A percentile compares a stretch with the other conserved stretches of the same genome.
These are phyloP conservation scores for Neoboletus magnificus DNA, from an alignment of 768 basidiomycete genomes.

Conservation along the genomic window DNA sequence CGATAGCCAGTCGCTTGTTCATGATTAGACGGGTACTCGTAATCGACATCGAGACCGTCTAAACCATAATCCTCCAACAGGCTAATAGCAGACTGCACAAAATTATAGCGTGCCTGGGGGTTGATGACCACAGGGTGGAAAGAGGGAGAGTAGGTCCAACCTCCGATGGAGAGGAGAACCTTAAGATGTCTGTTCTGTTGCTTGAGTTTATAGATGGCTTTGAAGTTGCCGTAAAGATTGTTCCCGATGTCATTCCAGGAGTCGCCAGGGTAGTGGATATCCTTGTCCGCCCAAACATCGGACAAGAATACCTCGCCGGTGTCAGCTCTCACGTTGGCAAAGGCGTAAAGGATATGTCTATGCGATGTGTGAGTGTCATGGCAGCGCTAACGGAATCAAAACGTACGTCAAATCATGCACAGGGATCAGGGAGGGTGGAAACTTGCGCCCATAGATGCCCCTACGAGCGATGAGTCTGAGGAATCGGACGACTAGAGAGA, in stretches of 20 bases:
- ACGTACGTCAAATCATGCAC: slow-evolving; percentile 80
- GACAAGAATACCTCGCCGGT: slow-evolving; percentile 86
- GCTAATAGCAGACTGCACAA: slow-evolving; percentile 76
- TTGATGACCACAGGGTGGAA: slow-evolving; percentile 81
- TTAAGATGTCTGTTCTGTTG: slow-evolving; percentile 79
- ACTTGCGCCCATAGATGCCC: slow-evolving; percentile 96
- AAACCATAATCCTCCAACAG: slow-evolving; percentile 89
- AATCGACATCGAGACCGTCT: slow-evolving; percentile 90
- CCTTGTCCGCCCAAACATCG: slow-evolving; percentile 93
- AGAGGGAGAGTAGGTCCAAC: slow-evolving; percentile 89
- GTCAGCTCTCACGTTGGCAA: slow-evolving; percentile 82
- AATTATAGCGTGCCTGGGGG: slow-evolving; percentile 59
- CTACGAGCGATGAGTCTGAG: slow-evolving; percentile 35
- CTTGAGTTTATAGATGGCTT: slow-evolving; percentile 89
- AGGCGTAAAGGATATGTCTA: slow-evolving; percentile 89
- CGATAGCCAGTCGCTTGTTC: slow-evolving; percentile 81
- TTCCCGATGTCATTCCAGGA: slow-evolving; percentile 89
- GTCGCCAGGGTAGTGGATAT: slow-evolving; percentile 95
- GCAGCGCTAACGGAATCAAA: background rate
- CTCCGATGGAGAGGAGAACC: slow-evolving; percentile 85
- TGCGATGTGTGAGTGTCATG: slow-evolving; percentile 4
- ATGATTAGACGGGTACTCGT: slow-evolving; percentile 84
- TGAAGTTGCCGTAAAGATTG: slow-evolving; percentile 95
- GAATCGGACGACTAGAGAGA: slow-evolving; percentile 2
- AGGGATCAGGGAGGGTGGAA: slow-evolving; percentile 82